A percentile compares a stretch with the other conserved stretches of the same genome.
phyloP scores from a whole-genome alignment of 257 asterid genomes.

The Nicotiana attenuata region DNA sequence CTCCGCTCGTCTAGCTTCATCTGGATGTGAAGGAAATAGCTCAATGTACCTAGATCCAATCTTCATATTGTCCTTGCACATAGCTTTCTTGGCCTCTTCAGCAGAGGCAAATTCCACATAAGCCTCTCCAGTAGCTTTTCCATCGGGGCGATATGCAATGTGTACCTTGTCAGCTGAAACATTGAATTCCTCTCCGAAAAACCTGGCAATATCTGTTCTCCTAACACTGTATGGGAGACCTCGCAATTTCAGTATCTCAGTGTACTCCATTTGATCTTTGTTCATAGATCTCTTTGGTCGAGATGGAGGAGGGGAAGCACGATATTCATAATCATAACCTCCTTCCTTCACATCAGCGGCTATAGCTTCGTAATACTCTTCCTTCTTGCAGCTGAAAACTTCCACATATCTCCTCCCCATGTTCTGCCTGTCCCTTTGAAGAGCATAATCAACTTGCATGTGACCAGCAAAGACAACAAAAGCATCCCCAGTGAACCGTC shows the following conservation, averaged over 20 bases:
- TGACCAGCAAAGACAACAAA: constrained; percentile 76
- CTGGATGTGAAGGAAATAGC: constrained; percentile 11
- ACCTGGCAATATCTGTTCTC: background rate
- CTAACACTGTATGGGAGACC: constrained; percentile 4
- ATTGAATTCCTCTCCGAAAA: background rate
- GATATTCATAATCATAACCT: background rate
- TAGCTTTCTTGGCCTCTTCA: constrained; percentile 5
- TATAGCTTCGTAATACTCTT: constrained; percentile 80
- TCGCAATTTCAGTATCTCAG: constrained; percentile 1
- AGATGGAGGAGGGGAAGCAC: background rate
- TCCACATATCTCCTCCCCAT: constrained; percentile 97
- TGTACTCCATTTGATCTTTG: background rate
- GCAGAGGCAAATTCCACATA: constrained; percentile 10
- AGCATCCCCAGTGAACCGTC: constrained; percentile 83
- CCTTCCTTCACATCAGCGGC: constrained; percentile 52
- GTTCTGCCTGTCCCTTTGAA: constrained; percentile 75
- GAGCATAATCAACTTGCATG: constrained; percentile 83
- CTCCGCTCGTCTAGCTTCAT: background rate
- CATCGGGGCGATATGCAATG: background rate
- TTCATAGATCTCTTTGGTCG: background rate
- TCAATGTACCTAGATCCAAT: constrained; percentile 11
- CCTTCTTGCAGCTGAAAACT: constrained; percentile 88
- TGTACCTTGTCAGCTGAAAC: background rate
- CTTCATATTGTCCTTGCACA: constrained; percentile 14
- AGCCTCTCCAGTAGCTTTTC: constrained; percentile 13